Evolutionary conservation across 495 filamentous ascomycete genomes (phyloP), one percentile per base, ranked within the genome.

Genomic region (Letharia lupina): DNA sequence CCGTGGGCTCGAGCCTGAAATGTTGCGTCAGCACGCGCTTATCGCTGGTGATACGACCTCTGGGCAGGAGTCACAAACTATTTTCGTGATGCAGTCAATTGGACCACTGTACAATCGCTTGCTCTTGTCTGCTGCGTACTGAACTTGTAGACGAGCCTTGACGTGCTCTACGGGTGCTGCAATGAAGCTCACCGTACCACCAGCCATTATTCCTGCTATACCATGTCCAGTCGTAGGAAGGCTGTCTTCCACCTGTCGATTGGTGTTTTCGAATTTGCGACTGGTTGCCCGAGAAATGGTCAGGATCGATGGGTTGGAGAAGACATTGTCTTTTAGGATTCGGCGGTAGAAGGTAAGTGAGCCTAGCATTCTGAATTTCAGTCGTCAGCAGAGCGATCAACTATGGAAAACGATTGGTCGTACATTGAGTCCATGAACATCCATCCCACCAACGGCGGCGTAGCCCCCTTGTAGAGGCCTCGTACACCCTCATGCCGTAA

Each of bases 371-470:
- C 83, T 87, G 16, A 0, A 37, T 7, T 37, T 15, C 15, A 20
- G 2, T 57, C 5, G 33, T 57, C 15, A 37, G 54, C 33, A 20
- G 31, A 57, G 54, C 33, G 15, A 57, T 57, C 54, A 57, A 35
- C 8, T 10, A 16, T 9, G 3, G 6, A 57, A 16, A 11, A 37
- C 0, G 13, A 18, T 35, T 37, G 8, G 33, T 37, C 77, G 70
- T 72, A 86, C 84, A 96, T 78, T 66, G 85, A 89, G 76, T 98
- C 93, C 93, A 98, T 97, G 74, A 93, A 88, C 91, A 96, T 96
- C 93, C 93, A 98, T 67, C 94, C 94, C 65, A 96, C 84, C 61
- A 96, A 77, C 52, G 92, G 93, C 47, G 93, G 93, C 6, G 89
- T 90, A 18, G 93, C 92, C 31, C 81, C 93, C 74, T 97, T 97